These are phyloP conservation scores for Ceraceosorus guamensis DNA, from an alignment of 1,284 basidiomycete species.

Conservation along the genomic window DNA sequence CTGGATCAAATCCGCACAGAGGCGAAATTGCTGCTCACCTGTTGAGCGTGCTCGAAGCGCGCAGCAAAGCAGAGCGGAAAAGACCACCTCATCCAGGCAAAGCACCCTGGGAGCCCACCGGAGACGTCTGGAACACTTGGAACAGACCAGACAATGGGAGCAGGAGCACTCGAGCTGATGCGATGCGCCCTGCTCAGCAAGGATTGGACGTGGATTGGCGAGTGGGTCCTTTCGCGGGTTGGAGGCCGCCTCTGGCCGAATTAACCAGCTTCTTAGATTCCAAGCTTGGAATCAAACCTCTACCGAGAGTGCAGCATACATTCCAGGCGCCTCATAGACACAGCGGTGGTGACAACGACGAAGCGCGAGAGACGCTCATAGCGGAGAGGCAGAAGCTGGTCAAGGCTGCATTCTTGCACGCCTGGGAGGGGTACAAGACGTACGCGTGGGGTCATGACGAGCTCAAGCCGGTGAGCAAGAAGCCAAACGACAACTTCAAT, in stretches of 20 bases:
- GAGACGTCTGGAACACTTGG: slow-evolving; percentile 20
- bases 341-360: slow-evolving; percentile 25
- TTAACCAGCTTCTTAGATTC: slow-evolving; percentile 2
- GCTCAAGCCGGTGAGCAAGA: slow-evolving; percentile 51
- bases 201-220: slow-evolving; percentile 31
- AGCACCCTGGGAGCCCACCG: slow-evolving; percentile 17
- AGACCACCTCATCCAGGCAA: slow-evolving; percentile 10
- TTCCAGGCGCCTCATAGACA: slow-evolving; percentile 26
- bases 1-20: slow-evolving; percentile 6
- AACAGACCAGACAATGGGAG: slow-evolving; percentile 17
- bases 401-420: slow-evolving; percentile 57
- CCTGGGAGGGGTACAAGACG: slow-evolving; percentile 56
- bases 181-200: slow-evolving; percentile 23
- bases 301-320: slow-evolving; percentile 29
- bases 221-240: slow-evolving; percentile 18
- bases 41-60: slow-evolving; percentile 5
- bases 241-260: slow-evolving; percentile 33
- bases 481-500: slow-evolving; percentile 40
- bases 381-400: slow-evolving; percentile 49
- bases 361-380: slow-evolving; percentile 24
- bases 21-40: slow-evolving; percentile 7
- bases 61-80: background rate
- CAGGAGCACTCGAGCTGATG: slow-evolving; percentile 24
- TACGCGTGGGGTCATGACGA: slow-evolving; percentile 60
- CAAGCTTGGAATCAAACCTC: slow-evolving; percentile 3